Percentiles rank a stretch among this genome's conserved stretches.
phyloP scores from a whole-genome alignment of 768 basidiomycete species.

The Lactifluus pinguis region DNA sequence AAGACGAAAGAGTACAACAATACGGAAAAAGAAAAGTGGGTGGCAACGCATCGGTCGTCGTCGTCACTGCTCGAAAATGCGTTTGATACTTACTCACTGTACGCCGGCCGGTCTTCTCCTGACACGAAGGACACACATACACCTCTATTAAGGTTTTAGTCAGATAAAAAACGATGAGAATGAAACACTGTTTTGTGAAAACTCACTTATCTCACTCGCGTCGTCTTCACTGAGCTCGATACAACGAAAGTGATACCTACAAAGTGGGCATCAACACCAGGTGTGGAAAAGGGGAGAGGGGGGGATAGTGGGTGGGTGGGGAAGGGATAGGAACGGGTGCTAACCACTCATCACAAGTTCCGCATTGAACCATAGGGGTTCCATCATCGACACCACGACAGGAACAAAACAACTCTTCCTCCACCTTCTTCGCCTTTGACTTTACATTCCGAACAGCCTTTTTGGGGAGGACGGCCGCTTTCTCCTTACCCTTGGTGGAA shows the following conservation, averaged over 20 bases:
- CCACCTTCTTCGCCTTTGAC: constrained; percentile 11
- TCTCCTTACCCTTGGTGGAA: constrained; percentile 13
- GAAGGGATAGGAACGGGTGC: constrained; percentile 16
- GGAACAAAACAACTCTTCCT: constrained; percentile 36
- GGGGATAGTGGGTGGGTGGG: not conserved
- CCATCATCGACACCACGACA: constrained; percentile 65
- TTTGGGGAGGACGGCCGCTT: not conserved
- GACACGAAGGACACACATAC: constrained; percentile 47
- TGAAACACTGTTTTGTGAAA: not conserved
- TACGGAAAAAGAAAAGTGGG: constrained; percentile 2
- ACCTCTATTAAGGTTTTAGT: constrained; percentile 34
- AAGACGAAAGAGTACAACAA: constrained; percentile 19
- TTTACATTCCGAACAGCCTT: constrained; percentile 13
- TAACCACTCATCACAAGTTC: constrained; percentile 60
- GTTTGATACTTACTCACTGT: constrained; percentile 65
- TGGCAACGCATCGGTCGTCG: not conserved
- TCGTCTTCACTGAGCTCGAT: constrained; percentile 48
- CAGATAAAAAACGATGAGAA: not conserved
- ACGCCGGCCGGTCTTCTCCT: constrained; percentile 47
- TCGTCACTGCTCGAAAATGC: not conserved
- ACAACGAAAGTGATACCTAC: constrained; percentile 75
- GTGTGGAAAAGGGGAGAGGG: not conserved
- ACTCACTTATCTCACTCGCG: constrained; percentile 71
- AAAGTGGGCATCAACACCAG: not conserved
- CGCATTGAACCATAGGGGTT: constrained; percentile 68